Percentiles rank a stretch among this genome's conserved stretches.
Evolutionary conservation across 306 rosid genomes (phyloP).

Genomic region (Amphicarpaea edgeworthii): DNA sequence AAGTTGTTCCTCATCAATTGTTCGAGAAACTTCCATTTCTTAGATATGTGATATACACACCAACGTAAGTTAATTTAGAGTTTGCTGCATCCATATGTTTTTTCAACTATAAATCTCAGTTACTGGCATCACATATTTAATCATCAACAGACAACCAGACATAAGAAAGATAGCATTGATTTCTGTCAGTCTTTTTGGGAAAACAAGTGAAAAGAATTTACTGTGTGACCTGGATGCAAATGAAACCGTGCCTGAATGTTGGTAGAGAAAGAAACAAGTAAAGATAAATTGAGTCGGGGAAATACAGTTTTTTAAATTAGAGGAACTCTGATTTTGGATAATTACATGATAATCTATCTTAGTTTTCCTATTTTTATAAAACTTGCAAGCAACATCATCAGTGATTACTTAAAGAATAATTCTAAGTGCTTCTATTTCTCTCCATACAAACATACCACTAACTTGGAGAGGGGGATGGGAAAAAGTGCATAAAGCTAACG

Average conservation of each 20-base stretch:
- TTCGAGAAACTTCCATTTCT: slow-evolving; percentile 68
- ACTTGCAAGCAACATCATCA: not conserved
- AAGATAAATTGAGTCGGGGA: not conserved
- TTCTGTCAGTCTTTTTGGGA: slow-evolving; percentile 29
- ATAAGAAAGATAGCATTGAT: slow-evolving; percentile 20
- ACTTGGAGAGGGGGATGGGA: not conserved
- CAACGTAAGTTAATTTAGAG: slow-evolving; percentile 70
- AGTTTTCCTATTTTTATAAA: not conserved
- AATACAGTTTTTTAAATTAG: not conserved
- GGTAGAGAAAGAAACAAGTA: not conserved
- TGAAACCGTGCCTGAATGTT: slow-evolving; percentile 5
- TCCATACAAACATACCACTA: not conserved
- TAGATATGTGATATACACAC: slow-evolving; percentile 77
- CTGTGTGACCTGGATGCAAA: slow-evolving; percentile 4
- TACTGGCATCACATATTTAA: slow-evolving; percentile 5
- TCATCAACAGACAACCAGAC: not conserved
- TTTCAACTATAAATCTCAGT: not conserved
- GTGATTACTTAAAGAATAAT: not conserved
- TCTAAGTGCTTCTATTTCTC: not conserved
- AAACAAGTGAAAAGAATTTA: slow-evolving; percentile 42
- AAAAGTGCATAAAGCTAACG: not conserved
- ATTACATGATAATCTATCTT: slow-evolving; percentile 4
- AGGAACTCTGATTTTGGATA: not conserved
- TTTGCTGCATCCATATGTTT: not conserved
- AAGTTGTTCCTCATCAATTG: slow-evolving; percentile 65